phyloP scores from a whole-genome alignment of 495 filamentous ascomycete species.

The Xylaria longipes region DNA sequence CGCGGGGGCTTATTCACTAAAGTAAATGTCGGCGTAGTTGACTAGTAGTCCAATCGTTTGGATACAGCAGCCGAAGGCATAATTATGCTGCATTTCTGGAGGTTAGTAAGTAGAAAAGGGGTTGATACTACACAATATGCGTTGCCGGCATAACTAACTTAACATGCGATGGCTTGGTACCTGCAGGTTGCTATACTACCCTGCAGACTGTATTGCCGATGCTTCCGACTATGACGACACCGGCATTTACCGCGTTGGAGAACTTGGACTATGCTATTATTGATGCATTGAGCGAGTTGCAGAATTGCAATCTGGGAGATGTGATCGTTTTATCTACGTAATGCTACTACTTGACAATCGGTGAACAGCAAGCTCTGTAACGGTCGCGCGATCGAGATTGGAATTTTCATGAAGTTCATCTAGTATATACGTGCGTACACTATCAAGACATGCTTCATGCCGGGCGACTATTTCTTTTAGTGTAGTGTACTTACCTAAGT shows the following conservation, averaged over 20 bases:
- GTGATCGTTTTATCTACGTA: not conserved
- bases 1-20: not conserved
- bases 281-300: not conserved
- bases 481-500: not conserved
- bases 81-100: slow-evolving; percentile 3
- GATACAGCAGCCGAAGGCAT: not conserved
- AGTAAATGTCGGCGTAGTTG: not conserved
- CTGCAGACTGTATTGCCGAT: slow-evolving; percentile 1
- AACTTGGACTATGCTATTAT: not conserved
- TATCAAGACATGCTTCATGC: not conserved
- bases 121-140: not conserved
- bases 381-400: not conserved
- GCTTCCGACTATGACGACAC: not conserved
- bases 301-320: no score
- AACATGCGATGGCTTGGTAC: slow-evolving; percentile 8
- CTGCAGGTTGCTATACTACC: not conserved
- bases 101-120: not conserved
- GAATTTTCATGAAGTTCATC: not conserved
- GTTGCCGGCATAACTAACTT: not conserved
- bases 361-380: not conserved
- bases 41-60: not conserved
- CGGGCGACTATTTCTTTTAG: not conserved
- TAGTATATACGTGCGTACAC: not conserved
- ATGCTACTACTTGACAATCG: not conserved
- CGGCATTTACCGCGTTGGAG: not conserved